phyloP scores from a whole-genome alignment of 2,329 filamentous ascomycete species.

The Metarhizium robertsii region DNA sequence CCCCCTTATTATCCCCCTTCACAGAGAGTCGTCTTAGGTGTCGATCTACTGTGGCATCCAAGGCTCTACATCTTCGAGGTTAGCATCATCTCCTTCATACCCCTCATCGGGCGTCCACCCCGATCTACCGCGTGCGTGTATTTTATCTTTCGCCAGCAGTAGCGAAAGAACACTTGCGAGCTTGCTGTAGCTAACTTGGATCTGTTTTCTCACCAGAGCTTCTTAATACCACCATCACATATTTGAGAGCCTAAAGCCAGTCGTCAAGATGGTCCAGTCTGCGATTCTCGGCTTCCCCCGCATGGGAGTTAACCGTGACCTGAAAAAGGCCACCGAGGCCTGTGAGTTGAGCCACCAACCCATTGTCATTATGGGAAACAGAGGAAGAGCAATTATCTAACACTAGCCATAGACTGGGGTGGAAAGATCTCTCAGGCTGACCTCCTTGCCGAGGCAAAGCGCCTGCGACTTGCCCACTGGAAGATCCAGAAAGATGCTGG shows the following conservation, averaged over 20 bases:
- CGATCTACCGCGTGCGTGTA: neutral
- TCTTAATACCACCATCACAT: conserved; percentile 5
- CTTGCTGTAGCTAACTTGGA: conserved; percentile 3
- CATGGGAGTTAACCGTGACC: conserved; percentile 96
- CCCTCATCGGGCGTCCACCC: conserved; percentile 8
- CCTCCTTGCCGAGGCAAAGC: conserved; percentile 90
- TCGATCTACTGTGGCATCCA: conserved; percentile 9
- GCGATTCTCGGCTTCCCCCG: conserved; percentile 96
- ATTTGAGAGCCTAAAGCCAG: conserved; percentile 13
- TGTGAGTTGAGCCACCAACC: conserved; percentile 37
- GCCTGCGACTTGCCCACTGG: conserved; percentile 94
- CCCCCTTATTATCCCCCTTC: neutral
- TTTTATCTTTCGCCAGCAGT: neutral
- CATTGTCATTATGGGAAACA: neutral
- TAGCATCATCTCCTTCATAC: neutral
- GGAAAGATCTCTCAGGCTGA: conserved; percentile 90
- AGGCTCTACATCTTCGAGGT: conserved; percentile 3
- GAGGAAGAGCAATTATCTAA: conserved; percentile 11
- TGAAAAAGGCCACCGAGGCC: conserved; percentile 99
- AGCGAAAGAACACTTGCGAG: neutral
- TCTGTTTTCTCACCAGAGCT: conserved; percentile 1
- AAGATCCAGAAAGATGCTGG: conserved; percentile 99
- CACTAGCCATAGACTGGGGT: conserved; percentile 54
- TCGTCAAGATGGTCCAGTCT: conserved; percentile 52
- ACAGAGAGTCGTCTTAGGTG: conserved; percentile 4